Evolutionary conservation across 1,284 basidiomycete species (phyloP).

Genomic region (Earliella scabrosa): DNA sequence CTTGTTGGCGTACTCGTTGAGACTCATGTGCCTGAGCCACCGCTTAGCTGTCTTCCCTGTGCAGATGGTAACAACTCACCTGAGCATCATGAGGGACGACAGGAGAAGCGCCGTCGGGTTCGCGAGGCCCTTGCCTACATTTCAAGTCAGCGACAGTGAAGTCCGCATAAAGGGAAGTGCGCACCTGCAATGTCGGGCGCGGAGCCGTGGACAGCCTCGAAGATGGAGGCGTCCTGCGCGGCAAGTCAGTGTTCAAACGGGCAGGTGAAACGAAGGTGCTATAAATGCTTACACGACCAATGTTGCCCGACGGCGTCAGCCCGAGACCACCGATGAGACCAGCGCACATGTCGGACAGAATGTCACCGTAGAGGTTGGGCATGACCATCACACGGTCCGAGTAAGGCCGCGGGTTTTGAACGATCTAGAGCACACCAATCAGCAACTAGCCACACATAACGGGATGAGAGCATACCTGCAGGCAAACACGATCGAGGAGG

Average conservation of each 20-base stretch:
- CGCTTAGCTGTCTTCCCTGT: constrained; percentile 23
- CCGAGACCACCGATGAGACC: constrained; percentile 98
- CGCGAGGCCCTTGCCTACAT: constrained; percentile 87
- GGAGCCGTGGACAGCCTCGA: constrained; percentile 99
- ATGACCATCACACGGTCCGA: constrained; percentile 99
- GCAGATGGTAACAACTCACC: constrained; percentile 51
- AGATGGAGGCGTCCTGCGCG: constrained; percentile 93
- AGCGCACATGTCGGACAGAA: constrained; percentile 98
- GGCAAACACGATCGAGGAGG: constrained; percentile 94
- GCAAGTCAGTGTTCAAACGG: constrained; percentile 19
- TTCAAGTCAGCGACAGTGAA: constrained; percentile 25
- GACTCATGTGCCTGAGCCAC: constrained; percentile 85
- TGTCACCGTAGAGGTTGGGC: constrained; percentile 99
- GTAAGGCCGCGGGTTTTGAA: constrained; percentile 93
- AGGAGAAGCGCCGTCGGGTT: constrained; percentile 97
- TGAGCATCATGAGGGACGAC: constrained; percentile 96
- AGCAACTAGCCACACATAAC: background rate
- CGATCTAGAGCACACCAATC: constrained; percentile 54
- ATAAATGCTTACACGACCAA: constrained; percentile 79
- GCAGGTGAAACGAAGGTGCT: no score
- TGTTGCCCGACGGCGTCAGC: constrained; percentile 98
- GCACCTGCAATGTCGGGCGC: constrained; percentile 86
- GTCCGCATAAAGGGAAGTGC: constrained; percentile 29
- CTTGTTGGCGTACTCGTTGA: constrained; percentile 84
- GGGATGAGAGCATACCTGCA: constrained; percentile 61